Conservation (phyloP, 2,329 filamentous ascomycete species). For the Pyricularia grisea region DNA sequence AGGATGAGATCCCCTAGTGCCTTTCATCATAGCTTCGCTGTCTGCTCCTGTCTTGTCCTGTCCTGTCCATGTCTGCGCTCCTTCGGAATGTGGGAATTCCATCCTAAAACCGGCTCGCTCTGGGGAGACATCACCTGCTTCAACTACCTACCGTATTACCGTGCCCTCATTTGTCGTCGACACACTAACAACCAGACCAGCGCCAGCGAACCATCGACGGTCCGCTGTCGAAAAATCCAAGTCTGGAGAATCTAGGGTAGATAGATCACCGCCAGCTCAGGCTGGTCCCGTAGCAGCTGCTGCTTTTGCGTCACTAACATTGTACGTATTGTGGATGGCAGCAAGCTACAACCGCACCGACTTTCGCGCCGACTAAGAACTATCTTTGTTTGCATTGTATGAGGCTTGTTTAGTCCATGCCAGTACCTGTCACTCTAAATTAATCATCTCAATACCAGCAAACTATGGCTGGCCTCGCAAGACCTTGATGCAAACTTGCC, state of each 20-base stretch:
- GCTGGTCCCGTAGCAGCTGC: background rate
- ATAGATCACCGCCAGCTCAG: background rate
- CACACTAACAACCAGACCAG: background rate
- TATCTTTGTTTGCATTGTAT: background rate
- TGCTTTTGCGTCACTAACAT: background rate
- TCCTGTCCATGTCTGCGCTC: background rate
- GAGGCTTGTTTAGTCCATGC: background rate
- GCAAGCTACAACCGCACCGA: background rate
- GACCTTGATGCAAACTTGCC: background rate
- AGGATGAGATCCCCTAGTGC: background rate
- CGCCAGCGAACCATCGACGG: background rate
- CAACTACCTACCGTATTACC: too few relatives aligned
- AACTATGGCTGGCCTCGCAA: background rate
- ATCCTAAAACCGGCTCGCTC: background rate
- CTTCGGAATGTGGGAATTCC: background rate
- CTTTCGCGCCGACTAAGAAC: background rate
- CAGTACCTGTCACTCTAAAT: background rate
- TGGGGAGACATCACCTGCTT: background rate
- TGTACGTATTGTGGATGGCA: background rate
- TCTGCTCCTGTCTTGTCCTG: background rate
- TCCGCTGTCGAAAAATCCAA: background rate
- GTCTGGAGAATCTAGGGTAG: background rate
- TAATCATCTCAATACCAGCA: background rate
- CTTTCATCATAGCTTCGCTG: background rate
- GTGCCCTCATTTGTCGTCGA: background rate